Conservation (phyloP, 495 filamentous ascomycete species). For the Geoglossum glabrum region DNA sequence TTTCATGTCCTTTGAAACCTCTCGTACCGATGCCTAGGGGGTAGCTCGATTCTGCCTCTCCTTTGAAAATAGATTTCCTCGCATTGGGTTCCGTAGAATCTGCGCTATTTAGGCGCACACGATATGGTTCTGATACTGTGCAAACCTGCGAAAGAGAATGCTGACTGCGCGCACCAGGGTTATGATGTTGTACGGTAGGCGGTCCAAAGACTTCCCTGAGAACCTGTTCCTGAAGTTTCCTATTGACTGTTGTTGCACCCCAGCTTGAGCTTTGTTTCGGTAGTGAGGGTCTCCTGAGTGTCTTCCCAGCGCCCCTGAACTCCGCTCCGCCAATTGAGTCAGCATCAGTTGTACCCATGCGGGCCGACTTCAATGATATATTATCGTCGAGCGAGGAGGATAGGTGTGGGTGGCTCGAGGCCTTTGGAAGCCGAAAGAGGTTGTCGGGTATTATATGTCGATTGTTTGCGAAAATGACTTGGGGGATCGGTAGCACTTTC, state of each 20-base stretch:
- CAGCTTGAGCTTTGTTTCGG: constrained; percentile 33
- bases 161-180: constrained; percentile 12
- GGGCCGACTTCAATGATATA: background rate
- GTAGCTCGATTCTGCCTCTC: background rate
- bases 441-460: constrained; percentile 83
- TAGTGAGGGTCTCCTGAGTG: constrained; percentile 16
- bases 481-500: constrained; percentile 44
- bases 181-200: constrained; percentile 50
- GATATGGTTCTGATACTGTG: background rate
- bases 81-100: background rate
- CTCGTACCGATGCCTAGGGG: background rate
- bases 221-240: constrained; percentile 71
- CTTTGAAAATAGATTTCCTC: background rate
- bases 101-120: background rate
- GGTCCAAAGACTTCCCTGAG: constrained; percentile 85
- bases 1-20: background rate
- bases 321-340: background rate
- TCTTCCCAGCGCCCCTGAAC: constrained; percentile 2
- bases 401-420: background rate
- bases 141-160: background rate
- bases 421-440: constrained; percentile 28
- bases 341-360: background rate
- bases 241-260: constrained; percentile 92
- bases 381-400: constrained; percentile 3
- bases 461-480: constrained; percentile 90